Evolutionary conservation across 208 protist species (phyloP).

Genomic region (Trypanosoma lewisi): DNA sequence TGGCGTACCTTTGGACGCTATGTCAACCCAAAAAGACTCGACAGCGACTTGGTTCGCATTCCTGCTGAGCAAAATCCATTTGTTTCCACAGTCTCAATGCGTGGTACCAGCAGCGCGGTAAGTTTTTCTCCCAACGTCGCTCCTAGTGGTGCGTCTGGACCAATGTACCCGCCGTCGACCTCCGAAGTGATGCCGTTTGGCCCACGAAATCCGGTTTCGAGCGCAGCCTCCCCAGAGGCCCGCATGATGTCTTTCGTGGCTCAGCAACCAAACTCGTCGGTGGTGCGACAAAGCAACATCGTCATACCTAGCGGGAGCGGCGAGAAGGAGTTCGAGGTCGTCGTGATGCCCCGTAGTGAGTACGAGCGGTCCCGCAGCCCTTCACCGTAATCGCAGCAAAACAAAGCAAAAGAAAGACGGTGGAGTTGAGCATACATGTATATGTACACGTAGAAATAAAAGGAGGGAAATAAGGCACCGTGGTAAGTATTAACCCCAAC

Average conservation of each 20-base stretch:
- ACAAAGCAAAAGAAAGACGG: too few species aligned
- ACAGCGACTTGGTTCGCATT: conserved; percentile 20
- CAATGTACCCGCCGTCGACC: conserved; percentile 10
- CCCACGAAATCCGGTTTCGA: not conserved
- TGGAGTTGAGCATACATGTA: not conserved
- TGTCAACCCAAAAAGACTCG: not conserved
- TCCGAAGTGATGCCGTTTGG: conserved; percentile 9
- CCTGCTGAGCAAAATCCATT: conserved; percentile 12
- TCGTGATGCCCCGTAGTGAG: conserved; percentile 19
- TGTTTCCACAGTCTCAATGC: not conserved
- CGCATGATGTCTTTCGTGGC: conserved; percentile 23
- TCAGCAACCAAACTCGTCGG: not conserved
- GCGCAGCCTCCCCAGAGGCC: conserved; percentile 6
- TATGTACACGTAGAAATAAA: not conserved
- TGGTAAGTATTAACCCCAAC: too few species aligned
- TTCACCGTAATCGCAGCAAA: not conserved
- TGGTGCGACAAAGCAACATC: conserved; percentile 10
- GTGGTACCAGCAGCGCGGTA: not conserved
- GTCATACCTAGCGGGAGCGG: conserved; percentile 14
- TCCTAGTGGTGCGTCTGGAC: not conserved
- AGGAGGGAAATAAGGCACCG: too few species aligned
- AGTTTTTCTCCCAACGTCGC: not conserved
- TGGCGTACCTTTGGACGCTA: conserved; percentile 10
- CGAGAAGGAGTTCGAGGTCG: conserved; percentile 22
- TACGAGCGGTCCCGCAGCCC: conserved; percentile 9